Evolutionary conservation across 768 basidiomycete species (phyloP), one percentile per base, ranked within the genome.

Genomic region (Lentinus tigrinus): DNA sequence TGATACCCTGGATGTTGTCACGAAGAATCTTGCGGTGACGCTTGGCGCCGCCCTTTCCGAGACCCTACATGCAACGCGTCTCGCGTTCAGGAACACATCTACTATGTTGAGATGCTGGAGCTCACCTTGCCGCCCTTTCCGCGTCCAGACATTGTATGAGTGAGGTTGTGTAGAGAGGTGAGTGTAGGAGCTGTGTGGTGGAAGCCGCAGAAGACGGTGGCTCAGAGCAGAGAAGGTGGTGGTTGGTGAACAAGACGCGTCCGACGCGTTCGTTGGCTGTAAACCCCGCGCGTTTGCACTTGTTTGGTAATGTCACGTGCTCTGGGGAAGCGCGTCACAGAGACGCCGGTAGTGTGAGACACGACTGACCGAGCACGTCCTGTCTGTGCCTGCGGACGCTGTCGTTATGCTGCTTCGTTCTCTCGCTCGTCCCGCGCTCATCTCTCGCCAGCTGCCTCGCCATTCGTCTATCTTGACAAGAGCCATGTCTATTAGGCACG

Each of bases 1-100:
- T 84, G 72, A 85, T 85, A 70, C 90, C 92, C 74, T 91, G 89
- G 63, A 89, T 88, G 77, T 86, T 91, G 73, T 90, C 86, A 60
- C 88, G 86, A 63, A 89, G 81, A 75, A 90, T 88, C 77, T 88
- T 88, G 70, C 87, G 83, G 74, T 89, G 86, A 69, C 87, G 85
- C 77, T 88, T 89, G 58, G 87, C 88, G 69, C 87, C 87, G 69
- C 87, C 85, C 77, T 88, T 89, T 72, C 87, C 86, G 71, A 88
- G 85, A 69, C 87, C 87, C 85, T 88, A 67, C 16, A 23, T 37
- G 36, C 19, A 6, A 21, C 39, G 46, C 40, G n/a, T 39, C 27
- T 10, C 46, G 19, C 28, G 27, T 55, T 26, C 3, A 27, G 42
- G 37, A 13, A 34, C 52, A 63, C 21, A 17, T 16, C 16, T 16